phyloP scores from a whole-genome alignment of 345 rosid genomes.

The Acer campestre region DNA sequence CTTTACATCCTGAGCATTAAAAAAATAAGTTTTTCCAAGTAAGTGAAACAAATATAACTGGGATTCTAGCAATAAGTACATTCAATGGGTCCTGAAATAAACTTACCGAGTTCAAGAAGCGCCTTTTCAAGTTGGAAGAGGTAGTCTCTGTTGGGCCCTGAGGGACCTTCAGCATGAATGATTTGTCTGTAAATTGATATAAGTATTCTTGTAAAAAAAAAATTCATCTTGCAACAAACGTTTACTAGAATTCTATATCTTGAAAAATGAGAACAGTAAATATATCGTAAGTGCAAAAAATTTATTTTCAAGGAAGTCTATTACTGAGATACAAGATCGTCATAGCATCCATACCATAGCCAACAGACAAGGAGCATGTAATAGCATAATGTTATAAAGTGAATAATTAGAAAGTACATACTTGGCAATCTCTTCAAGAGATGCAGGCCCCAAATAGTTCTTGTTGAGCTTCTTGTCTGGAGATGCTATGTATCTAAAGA shows the following conservation, averaged over 20 bases:
- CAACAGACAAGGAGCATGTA: not conserved
- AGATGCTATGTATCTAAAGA: slow-evolving; percentile 77
- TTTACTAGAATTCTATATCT: not conserved
- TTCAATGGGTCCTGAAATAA: not conserved
- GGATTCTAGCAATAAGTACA: not conserved
- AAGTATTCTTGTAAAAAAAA: not conserved
- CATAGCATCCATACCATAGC: not conserved
- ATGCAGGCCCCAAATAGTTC: slow-evolving; percentile 84
- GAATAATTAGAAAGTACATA: slow-evolving; percentile 31
- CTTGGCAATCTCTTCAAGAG: slow-evolving; percentile 80
- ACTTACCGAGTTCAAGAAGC: slow-evolving; percentile 59
- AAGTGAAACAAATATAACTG: not conserved
- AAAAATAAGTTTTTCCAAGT: not conserved
- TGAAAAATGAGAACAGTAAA: not conserved
- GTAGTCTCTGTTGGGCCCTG: slow-evolving; percentile 93
- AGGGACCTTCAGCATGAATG: slow-evolving; percentile 76
- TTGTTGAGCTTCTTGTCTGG: slow-evolving; percentile 66
- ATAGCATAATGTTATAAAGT: not conserved
- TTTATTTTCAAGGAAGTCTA: not conserved
- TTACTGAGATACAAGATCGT: not conserved
- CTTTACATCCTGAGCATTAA: slow-evolving; percentile 52
- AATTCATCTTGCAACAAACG: not conserved
- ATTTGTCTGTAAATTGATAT: slow-evolving; percentile 56
- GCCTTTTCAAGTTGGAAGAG: slow-evolving; percentile 78
- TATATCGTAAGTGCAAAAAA: not conserved